Conservation (phyloP, 345 rosid genomes). For the Barbarea vulgaris region DNA sequence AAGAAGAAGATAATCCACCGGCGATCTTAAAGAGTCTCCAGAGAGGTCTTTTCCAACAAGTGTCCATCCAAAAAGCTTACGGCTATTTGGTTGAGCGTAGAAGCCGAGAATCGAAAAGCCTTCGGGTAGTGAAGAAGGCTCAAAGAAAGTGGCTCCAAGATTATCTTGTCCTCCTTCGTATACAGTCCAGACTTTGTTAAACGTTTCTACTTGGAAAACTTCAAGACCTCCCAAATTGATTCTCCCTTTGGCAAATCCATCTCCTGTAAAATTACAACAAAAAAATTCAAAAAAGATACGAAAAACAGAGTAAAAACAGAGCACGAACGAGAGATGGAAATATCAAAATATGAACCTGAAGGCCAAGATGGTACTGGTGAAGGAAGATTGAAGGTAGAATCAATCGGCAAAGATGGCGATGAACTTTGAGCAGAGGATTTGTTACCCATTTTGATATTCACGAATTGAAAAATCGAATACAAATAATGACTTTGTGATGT, state of each 20-base stretch:
- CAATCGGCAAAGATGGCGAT: slow-evolving; percentile 49
- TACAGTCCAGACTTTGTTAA: slow-evolving; percentile 56
- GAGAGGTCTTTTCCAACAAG: slow-evolving; percentile 58
- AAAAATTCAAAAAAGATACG: too few relatives aligned
- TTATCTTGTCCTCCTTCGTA: slow-evolving; percentile 66
- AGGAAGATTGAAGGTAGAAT: slow-evolving; percentile 60
- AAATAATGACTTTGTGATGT: slow-evolving; percentile 12
- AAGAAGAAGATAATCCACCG: too few relatives aligned
- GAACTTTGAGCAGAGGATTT: slow-evolving; percentile 33
- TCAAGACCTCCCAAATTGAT: too few relatives aligned
- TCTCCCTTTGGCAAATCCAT: too few relatives aligned
- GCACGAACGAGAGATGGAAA: too few relatives aligned
- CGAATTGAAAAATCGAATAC: background rate
- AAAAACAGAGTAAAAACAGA: too few relatives aligned
- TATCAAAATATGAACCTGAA: too few relatives aligned
- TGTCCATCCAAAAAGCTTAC: slow-evolving; percentile 56
- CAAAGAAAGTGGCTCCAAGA: slow-evolving; percentile 70
- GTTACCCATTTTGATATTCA: slow-evolving; percentile 42
- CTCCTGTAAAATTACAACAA: too few relatives aligned
- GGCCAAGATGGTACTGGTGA: too few relatives aligned
- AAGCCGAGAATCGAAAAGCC: slow-evolving; percentile 62
- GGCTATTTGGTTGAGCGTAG: slow-evolving; percentile 71
- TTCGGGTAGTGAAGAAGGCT: slow-evolving; percentile 53
- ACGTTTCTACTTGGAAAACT: background rate
- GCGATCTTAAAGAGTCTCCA: slow-evolving; percentile 42